Evolutionary conservation across 1,139 yeast genomes (phyloP).

Genomic region (Suhomyces kunorum): DNA sequence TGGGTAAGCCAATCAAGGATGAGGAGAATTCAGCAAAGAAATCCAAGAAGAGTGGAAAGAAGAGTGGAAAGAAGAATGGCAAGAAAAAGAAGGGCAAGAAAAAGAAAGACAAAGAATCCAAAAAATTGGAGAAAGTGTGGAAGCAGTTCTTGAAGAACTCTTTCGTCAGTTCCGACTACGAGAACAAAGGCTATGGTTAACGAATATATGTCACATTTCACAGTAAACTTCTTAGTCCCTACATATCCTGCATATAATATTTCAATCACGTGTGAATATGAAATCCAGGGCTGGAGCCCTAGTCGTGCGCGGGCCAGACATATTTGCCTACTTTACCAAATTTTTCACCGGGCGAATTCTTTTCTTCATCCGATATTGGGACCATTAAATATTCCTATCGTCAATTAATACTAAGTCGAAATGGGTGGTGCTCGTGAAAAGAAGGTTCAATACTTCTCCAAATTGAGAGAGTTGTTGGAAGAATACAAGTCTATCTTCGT

Average conservation of each 20-base stretch:
- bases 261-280: background rate
- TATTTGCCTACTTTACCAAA: constrained; percentile 9
- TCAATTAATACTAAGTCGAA: constrained; percentile 71
- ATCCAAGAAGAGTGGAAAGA: constrained; percentile 16
- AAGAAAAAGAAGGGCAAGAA: constrained; percentile 12
- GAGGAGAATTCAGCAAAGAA: constrained; percentile 15
- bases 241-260: background rate
- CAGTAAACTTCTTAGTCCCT: too few species aligned
- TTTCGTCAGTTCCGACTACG: constrained; percentile 66
- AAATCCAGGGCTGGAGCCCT: constrained; percentile 10
- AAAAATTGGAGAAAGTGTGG: constrained; percentile 42
- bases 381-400: constrained; percentile 97
- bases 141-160: constrained; percentile 48
- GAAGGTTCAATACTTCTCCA: constrained; percentile 92
- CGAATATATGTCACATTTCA: background rate
- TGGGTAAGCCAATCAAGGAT: constrained; percentile 44
- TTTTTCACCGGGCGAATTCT: constrained; percentile 5
- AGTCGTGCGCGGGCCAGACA: constrained; percentile 9
- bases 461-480: constrained; percentile 92
- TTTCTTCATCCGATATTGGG: constrained; percentile 20
- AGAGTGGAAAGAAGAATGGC: constrained; percentile 2
- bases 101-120: constrained; percentile 12
- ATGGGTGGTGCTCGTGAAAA: constrained; percentile 99
- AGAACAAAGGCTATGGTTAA: constrained; percentile 42
- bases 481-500: constrained; percentile 97